Conservation (phyloP, 1,284 basidiomycete species). For the Apiotrichum mycotoxinovorans region DNA sequence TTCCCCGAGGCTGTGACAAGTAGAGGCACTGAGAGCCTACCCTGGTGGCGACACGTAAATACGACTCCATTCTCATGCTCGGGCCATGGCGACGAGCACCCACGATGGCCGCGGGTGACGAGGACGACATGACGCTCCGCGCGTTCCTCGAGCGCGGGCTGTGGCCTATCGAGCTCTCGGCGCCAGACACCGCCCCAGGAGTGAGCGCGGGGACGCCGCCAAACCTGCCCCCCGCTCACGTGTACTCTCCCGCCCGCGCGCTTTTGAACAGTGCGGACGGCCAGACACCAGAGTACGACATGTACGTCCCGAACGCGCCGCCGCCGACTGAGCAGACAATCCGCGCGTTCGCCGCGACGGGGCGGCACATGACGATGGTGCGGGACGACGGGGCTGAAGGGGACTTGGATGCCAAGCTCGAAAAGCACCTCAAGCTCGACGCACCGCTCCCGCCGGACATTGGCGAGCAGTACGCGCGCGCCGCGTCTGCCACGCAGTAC, state of each 20-base stretch:
- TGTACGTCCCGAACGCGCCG: neutral
- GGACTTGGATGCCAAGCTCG: neutral
- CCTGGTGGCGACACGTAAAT: too few species aligned
- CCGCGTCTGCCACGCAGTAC: neutral
- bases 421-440: conserved; percentile 1
- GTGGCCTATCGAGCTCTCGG: conserved; percentile 3
- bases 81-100: neutral
- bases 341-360: neutral
- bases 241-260: too few species aligned
- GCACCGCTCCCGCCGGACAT: neutral
- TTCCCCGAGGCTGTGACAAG: too few species aligned
- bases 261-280: too few species aligned
- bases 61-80: too few species aligned
- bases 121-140: neutral
- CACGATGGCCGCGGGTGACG: neutral
- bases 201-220: too few species aligned
- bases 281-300: too few species aligned
- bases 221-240: too few species aligned
- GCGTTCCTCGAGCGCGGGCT: conserved; percentile 5
- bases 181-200: too few species aligned
- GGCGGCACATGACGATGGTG: neutral
- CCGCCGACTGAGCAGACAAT: neutral
- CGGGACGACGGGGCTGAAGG: neutral
- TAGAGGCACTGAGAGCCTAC: too few species aligned
- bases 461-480: neutral